phyloP scores from a whole-genome alignment of 2,329 filamentous ascomycete species.

The Penicillium freii region DNA sequence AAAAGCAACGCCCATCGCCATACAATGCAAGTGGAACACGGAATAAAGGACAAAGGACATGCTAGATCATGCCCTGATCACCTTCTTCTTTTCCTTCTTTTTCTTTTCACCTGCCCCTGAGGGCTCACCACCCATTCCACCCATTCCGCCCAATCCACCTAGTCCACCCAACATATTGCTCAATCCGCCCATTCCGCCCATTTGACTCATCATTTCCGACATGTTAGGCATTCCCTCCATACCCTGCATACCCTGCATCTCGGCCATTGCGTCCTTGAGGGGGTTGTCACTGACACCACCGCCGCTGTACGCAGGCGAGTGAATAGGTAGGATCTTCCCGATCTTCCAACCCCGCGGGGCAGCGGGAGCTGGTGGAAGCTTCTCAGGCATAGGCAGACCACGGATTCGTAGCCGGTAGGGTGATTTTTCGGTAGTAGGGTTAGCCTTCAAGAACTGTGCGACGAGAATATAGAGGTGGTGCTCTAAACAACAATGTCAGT shows the following conservation, averaged over 20 bases:
- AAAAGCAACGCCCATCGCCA: slow-evolving; percentile 38
- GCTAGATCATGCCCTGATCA: slow-evolving; percentile 37
- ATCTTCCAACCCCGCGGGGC: slow-evolving; percentile 91
- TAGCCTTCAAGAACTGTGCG: slow-evolving; percentile 68
- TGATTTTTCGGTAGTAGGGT: slow-evolving; percentile 73
- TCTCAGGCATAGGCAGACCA: slow-evolving; percentile 66
- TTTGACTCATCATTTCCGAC: slow-evolving; percentile 30
- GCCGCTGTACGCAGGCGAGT: slow-evolving; percentile 85
- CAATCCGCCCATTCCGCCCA: slow-evolving; percentile 50
- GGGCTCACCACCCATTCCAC: slow-evolving; percentile 37
- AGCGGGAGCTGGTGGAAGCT: slow-evolving; percentile 70
- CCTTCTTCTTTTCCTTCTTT: slow-evolving; percentile 53
- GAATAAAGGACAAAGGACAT: slow-evolving; percentile 15
- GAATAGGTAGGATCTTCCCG: slow-evolving; percentile 75
- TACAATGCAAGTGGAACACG: slow-evolving; percentile 38
- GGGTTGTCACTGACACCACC: slow-evolving; percentile 93
- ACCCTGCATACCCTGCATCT: slow-evolving; percentile 64
- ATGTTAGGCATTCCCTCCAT: slow-evolving; percentile 52
- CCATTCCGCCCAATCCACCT: slow-evolving; percentile 1
- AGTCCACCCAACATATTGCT: slow-evolving; percentile 25
- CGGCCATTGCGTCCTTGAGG: slow-evolving; percentile 94
- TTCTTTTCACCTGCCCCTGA: slow-evolving; percentile 39
- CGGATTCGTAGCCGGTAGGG: slow-evolving; percentile 71
- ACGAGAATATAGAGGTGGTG: slow-evolving; percentile 85
- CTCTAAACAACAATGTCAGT: slow-evolving; percentile 46